Percentiles rank a stretch among this genome's conserved stretches.
Conservation (phyloP, 768 basidiomycete species). For the Chiua virens region DNA sequence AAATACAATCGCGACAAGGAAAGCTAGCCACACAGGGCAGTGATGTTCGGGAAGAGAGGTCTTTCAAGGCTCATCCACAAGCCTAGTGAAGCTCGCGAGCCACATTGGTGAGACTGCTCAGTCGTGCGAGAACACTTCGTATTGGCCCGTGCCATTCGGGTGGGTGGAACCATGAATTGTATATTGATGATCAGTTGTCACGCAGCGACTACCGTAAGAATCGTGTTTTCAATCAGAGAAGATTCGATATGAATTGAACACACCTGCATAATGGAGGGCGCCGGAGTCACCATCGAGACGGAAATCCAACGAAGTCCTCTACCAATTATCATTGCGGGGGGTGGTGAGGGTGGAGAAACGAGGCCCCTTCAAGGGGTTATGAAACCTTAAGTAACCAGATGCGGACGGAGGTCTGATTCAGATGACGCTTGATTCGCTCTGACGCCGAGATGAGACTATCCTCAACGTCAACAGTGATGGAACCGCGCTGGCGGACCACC, state of each 20-base stretch:
- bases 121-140: not conserved
- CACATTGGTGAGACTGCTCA: not conserved
- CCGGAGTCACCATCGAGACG: constrained; percentile 10
- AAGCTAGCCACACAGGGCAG: constrained; percentile 1
- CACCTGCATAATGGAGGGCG: constrained; percentile 7
- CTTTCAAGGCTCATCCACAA: constrained; percentile 12
- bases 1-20: constrained; percentile 4
- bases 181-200: constrained; percentile 8
- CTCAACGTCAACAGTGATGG: constrained; percentile 4
- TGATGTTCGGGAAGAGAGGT: constrained; percentile 9
- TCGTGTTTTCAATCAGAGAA: constrained; percentile 18
- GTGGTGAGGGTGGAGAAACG: constrained; percentile 20
- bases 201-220: constrained; percentile 13
- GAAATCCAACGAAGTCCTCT: constrained; percentile 14
- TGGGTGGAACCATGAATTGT: not conserved
- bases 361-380: constrained; percentile 13
- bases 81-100: constrained; percentile 2
- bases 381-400: constrained; percentile 21
- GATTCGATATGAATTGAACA: constrained; percentile 17
- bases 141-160: constrained; percentile 6
- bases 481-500: constrained; percentile 4
- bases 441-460: constrained; percentile 24
- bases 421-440: constrained; percentile 18
- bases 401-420: constrained; percentile 2
- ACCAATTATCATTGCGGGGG: constrained; percentile 18